Evolutionary conservation across 371 early-diverging fungal genomes (phyloP).

Genomic region (Conidiobolus incongruus): DNA sequence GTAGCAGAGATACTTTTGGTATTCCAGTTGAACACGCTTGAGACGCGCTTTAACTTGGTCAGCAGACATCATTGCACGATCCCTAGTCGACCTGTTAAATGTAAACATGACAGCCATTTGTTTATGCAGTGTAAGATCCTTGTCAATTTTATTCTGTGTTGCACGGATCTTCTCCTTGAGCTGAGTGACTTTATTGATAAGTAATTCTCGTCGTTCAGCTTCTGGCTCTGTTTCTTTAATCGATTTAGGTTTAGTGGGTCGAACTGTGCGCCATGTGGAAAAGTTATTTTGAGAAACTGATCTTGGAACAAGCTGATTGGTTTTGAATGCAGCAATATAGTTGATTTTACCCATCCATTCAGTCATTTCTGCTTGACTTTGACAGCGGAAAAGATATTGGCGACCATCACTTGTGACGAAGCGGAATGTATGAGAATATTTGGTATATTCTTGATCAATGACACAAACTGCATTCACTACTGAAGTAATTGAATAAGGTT

Average conservation of each 20-base stretch:
- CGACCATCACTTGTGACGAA: constrained; percentile 39
- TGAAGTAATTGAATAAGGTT: constrained; percentile 30
- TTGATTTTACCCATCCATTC: constrained; percentile 68
- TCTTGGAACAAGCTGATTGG: constrained; percentile 27
- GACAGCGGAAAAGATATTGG: constrained; percentile 40
- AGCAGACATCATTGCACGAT: constrained; percentile 26
- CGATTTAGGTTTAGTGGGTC: constrained; percentile 5
- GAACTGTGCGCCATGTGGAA: neutral
- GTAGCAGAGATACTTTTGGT: constrained; percentile 42
- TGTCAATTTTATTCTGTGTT: constrained; percentile 12
- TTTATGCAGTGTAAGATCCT: constrained; percentile 27
- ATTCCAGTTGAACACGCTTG: constrained; percentile 21
- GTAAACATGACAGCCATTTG: constrained; percentile 41
- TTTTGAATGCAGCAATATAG: constrained; percentile 50
- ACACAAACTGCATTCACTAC: constrained; percentile 38
- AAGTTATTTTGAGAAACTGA: constrained; percentile 1
- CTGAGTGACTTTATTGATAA: constrained; percentile 2
- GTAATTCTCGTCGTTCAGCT: neutral
- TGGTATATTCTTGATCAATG: constrained; percentile 40
- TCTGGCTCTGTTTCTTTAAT: constrained; percentile 1
- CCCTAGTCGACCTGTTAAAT: constrained; percentile 29
- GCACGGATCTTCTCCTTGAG: constrained; percentile 4
- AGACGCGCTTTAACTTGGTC: constrained; percentile 24
- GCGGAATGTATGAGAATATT: constrained; percentile 54
- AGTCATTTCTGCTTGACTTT: constrained; percentile 36